These are phyloP conservation scores for Lichina pygmaea DNA, from an alignment of 495 filamentous ascomycete species.

Conservation along the genomic window DNA sequence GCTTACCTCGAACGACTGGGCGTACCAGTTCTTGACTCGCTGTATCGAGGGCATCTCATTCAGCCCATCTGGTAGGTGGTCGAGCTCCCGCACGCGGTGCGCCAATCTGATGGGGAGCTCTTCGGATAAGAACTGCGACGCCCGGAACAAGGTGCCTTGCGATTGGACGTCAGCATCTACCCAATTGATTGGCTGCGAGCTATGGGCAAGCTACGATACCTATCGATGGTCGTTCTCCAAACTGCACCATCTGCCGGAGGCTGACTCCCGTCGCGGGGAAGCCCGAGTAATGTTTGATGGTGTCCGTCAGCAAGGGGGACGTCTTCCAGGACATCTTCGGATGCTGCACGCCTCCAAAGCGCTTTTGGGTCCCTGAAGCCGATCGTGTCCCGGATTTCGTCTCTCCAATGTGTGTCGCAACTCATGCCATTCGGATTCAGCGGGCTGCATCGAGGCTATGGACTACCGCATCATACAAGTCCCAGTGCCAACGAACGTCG, in stretches of 20 bases:
- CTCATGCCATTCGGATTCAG: too few species aligned
- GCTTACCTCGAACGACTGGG: slow-evolving; percentile 91
- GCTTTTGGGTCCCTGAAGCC: background rate
- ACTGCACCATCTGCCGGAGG: slow-evolving; percentile 95
- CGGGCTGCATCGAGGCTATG: too few species aligned
- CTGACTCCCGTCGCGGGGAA: slow-evolving; percentile 95
- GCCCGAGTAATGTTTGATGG: slow-evolving; percentile 92
- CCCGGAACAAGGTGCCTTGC: slow-evolving; percentile 78
- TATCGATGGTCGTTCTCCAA: slow-evolving; percentile 70
- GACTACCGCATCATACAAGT: too few species aligned
- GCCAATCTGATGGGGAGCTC: slow-evolving; percentile 92
- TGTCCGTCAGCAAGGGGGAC: slow-evolving; percentile 78
- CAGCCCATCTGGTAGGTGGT: slow-evolving; percentile 80
- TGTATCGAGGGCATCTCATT: slow-evolving; percentile 96
- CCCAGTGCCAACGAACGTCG: too few species aligned
- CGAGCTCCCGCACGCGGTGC: slow-evolving; percentile 82
- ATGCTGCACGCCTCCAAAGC: background rate
- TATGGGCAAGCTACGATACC: slow-evolving; percentile 22
- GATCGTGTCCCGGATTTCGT: too few species aligned
- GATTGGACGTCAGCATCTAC: background rate
- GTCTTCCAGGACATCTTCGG: slow-evolving; percentile 39
- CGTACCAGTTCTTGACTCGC: slow-evolving; percentile 93
- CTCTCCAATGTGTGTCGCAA: too few species aligned
- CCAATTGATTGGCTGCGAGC: background rate
- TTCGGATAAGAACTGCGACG: slow-evolving; percentile 93